Percentiles rank a stretch among this genome's conserved stretches.
Evolutionary conservation across 2,329 filamentous ascomycete genomes (phyloP).

Genomic region (Cercospora sojina): DNA sequence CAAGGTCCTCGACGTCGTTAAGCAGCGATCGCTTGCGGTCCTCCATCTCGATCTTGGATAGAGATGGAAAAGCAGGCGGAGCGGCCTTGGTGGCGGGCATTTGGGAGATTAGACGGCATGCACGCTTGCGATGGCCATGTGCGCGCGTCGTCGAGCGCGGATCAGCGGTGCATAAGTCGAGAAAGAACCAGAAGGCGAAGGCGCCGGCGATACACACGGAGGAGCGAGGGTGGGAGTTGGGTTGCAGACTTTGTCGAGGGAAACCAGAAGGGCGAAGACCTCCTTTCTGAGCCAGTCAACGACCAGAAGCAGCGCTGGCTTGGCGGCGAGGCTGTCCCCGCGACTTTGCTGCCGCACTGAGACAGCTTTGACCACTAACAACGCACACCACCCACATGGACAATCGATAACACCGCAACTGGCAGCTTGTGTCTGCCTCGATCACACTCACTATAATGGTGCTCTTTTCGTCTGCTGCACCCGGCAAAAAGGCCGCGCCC

Average conservation of each 20-base stretch:
- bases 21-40: constrained; percentile 95
- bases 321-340: neutral
- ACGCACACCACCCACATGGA: constrained; percentile 1
- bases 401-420: neutral
- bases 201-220: neutral
- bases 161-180: neutral
- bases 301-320: neutral
- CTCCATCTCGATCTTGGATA: constrained; percentile 91
- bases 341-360: neutral
- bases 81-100: constrained; percentile 33
- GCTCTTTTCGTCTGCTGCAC: constrained; percentile 56
- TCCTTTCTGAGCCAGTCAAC: neutral
- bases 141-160: constrained; percentile 7
- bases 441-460: constrained; percentile 34
- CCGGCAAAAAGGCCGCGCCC: constrained; percentile 51
- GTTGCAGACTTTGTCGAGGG: constrained; percentile 5
- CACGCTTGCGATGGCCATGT: constrained; percentile 9
- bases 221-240: neutral
- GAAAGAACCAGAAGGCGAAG: neutral
- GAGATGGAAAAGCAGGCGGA: constrained; percentile 61
- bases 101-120: constrained; percentile 22
- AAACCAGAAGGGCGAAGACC: neutral
- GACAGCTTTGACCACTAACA: neutral
- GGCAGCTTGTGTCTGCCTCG: constrained; percentile 19
- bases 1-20: constrained; percentile 75